These are phyloP conservation scores for Fallopia convolvulus DNA, from an alignment of 148 eudicot species.

Conservation along the genomic window DNA sequence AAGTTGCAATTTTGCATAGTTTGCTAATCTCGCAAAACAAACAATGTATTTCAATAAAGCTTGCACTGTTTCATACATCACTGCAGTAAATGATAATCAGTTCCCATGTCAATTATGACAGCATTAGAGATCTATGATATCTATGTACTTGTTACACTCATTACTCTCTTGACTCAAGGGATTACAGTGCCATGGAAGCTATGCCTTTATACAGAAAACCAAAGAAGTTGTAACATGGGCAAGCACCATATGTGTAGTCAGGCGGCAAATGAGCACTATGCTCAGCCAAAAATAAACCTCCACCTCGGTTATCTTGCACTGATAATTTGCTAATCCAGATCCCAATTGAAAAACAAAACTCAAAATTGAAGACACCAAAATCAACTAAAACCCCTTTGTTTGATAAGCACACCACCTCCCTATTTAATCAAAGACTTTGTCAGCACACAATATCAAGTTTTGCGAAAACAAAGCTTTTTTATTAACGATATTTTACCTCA, in stretches of 20 bases:
- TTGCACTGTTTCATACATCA: not conserved
- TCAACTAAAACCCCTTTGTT: not conserved
- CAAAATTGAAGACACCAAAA: not conserved
- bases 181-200: not conserved
- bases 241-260: not conserved
- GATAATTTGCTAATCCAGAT: not conserved
- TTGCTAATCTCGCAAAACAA: not conserved
- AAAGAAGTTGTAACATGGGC: not conserved
- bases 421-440: not conserved
- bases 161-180: not conserved
- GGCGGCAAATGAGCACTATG: not conserved
- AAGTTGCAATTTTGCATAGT: not conserved
- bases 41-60: not conserved
- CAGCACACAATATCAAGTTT: not conserved
- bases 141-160: not conserved
- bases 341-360: not conserved
- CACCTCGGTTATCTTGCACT: not conserved
- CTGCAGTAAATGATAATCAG: not conserved
- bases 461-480: not conserved
- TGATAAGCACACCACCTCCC: not conserved
- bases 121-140: not conserved
- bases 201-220: not conserved
- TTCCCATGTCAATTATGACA: not conserved
- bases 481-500: conserved; percentile 37
- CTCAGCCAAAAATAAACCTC: not conserved